Conservation (phyloP, 305 asterid species). For the Fraxinus albicans region DNA sequence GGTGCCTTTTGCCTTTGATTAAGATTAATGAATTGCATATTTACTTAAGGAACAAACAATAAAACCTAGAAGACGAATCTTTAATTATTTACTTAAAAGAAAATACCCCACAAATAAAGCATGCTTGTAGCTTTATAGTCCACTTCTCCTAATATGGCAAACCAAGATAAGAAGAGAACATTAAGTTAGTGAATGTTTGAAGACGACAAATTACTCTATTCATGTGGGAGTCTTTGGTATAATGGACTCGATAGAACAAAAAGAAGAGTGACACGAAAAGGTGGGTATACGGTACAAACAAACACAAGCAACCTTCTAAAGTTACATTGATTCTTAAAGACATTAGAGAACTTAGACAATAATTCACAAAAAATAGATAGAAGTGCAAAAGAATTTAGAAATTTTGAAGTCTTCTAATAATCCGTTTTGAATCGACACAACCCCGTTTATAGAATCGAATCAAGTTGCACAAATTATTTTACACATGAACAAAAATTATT, state of each 20-base stretch:
- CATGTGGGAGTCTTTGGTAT: background rate
- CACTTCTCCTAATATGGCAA: background rate
- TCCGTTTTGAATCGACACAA: background rate
- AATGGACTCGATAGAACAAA: background rate
- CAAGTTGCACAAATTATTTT: background rate
- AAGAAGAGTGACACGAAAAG: background rate
- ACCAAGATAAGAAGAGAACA: background rate
- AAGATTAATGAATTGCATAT: background rate
- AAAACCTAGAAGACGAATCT: background rate
- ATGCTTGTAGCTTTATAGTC: background rate
- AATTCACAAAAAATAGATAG: too few relatives aligned
- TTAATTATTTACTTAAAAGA: background rate
- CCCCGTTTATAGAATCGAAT: background rate
- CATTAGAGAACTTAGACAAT: too few relatives aligned
- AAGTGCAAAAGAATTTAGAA: too few relatives aligned
- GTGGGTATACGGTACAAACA: background rate
- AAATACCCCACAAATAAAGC: background rate
- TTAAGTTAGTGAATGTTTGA: background rate
- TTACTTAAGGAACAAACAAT: background rate
- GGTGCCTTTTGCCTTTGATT: constrained; percentile 19
- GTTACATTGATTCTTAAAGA: background rate
- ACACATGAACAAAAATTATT: background rate
- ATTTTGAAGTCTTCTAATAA: background rate
- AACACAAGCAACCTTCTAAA: background rate
- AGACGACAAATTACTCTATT: background rate